phyloP scores from a whole-genome alignment of 192 early-diverging fungal species.

The Backusella parvicylindrica region DNA sequence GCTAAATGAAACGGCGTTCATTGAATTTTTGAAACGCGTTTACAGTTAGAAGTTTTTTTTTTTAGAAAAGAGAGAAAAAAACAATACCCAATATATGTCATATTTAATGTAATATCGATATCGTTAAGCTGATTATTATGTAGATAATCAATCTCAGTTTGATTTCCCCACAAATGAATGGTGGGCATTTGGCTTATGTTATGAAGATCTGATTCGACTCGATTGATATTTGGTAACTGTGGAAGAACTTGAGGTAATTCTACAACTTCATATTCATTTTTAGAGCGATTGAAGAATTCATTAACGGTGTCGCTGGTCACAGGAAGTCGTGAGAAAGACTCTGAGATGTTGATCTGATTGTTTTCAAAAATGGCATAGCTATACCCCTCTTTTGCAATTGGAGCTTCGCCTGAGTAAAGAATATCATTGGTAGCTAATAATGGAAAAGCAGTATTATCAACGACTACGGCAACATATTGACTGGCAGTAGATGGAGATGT shows the following conservation, averaged over 20 bases:
- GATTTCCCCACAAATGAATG: slow-evolving; percentile 6
- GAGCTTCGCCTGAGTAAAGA: not conserved
- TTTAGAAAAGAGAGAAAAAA: not conserved
- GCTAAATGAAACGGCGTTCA: not conserved
- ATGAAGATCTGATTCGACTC: not conserved
- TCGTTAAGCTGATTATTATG: not conserved
- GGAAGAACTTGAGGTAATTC: not conserved
- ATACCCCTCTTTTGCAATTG: not conserved
- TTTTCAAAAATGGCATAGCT: not conserved
- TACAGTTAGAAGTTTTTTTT: not conserved
- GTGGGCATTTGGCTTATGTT: not conserved
- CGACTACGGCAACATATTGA: not conserved
- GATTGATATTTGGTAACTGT: not conserved
- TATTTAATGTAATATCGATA: not conserved
- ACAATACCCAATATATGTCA: slow-evolving; percentile 5
- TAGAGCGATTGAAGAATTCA: not conserved
- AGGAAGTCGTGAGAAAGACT: not conserved
- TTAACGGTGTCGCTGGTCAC: not conserved
- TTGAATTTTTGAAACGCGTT: not conserved
- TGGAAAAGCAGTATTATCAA: not conserved
- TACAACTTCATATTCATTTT: not conserved
- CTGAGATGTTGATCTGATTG: not conserved
- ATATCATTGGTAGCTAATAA: not conserved
- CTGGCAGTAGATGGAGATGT: not conserved
- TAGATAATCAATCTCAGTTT: not conserved